Percentiles rank a stretch among this genome's conserved stretches.
These are phyloP conservation scores for Phaeosphaeriaceae sp. DNA, from an alignment of 2,329 filamentous ascomycete genomes.

Conservation along the genomic window DNA sequence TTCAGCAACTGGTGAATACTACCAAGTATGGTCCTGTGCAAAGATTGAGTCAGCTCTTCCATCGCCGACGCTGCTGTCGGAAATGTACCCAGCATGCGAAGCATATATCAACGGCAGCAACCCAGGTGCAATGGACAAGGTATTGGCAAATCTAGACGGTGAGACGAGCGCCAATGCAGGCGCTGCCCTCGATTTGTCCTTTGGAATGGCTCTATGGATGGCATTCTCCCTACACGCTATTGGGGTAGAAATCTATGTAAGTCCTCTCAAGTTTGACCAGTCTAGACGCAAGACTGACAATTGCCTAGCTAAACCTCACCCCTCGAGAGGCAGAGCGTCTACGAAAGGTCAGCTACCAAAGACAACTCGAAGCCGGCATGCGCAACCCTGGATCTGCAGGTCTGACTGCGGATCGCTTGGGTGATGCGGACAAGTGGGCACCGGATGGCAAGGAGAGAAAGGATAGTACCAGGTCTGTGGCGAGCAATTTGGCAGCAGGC, in stretches of 20 bases:
- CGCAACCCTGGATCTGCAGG: constrained; percentile 50
- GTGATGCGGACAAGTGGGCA: constrained; percentile 36
- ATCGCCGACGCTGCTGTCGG: constrained; percentile 7
- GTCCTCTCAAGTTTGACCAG: constrained; percentile 27
- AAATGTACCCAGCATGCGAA: constrained; percentile 56
- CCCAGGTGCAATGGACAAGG: constrained; percentile 22
- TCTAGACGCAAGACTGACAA: background rate
- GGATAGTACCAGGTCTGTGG: constrained; percentile 1
- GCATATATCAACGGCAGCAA: constrained; percentile 48
- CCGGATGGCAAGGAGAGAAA: constrained; percentile 9
- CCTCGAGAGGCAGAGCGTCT: constrained; percentile 62
- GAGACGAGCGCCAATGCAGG: constrained; percentile 42
- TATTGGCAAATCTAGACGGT: constrained; percentile 34
- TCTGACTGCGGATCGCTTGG: constrained; percentile 33
- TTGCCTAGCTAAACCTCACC: constrained; percentile 48
- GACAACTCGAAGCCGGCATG: constrained; percentile 63
- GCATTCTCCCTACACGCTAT: constrained; percentile 58
- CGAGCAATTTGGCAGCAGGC: background rate
- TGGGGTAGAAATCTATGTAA: constrained; percentile 54
- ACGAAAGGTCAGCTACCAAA: constrained; percentile 62
- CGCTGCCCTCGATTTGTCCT: constrained; percentile 56
- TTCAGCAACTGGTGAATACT: constrained; percentile 37
- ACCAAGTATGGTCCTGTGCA: constrained; percentile 54
- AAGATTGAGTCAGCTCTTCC: constrained; percentile 54
- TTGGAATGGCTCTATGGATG: constrained; percentile 63